phyloP scores from a whole-genome alignment of 192 early-diverging fungal species.

The Backusella tuberculispora region DNA sequence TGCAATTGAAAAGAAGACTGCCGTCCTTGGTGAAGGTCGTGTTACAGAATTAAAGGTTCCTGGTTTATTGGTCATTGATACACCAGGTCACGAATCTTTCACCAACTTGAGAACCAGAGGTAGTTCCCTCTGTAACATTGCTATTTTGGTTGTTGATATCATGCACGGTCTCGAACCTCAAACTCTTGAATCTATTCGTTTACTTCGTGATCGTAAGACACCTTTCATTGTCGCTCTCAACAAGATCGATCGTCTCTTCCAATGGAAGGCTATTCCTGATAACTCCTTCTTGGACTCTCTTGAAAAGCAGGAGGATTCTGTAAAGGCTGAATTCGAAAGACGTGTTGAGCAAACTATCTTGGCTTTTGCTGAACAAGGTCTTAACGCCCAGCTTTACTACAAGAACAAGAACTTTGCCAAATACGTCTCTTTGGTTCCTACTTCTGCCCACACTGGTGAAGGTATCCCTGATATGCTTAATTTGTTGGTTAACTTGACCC shows the following conservation, averaged over 20 bases:
- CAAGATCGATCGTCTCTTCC: slow-evolving; percentile 97
- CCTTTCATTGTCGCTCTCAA: slow-evolving; percentile 99
- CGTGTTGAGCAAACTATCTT: slow-evolving; percentile 77
- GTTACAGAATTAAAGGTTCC: slow-evolving; percentile 82
- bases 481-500: slow-evolving; percentile 89
- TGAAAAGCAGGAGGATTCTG: slow-evolving; percentile 67
- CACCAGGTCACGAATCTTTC: slow-evolving; percentile 99
- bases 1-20: slow-evolving; percentile 92
- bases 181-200: slow-evolving; percentile 92
- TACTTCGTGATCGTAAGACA: slow-evolving; percentile 91
- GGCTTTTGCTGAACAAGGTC: slow-evolving; percentile 95
- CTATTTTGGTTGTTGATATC: slow-evolving; percentile 98
- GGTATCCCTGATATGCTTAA: slow-evolving; percentile 98
- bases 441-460: slow-evolving; percentile 97
- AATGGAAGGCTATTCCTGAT: slow-evolving; percentile 87
- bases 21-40: slow-evolving; percentile 53
- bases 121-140: slow-evolving; percentile 98
- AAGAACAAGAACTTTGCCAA: slow-evolving; percentile 95
- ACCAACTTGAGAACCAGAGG: slow-evolving; percentile 95
- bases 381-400: slow-evolving; percentile 92
- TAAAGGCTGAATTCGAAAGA: slow-evolving; percentile 85
- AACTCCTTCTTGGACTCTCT: slow-evolving; percentile 82
- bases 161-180: slow-evolving; percentile 99
- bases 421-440: slow-evolving; percentile 95
- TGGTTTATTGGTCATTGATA: slow-evolving; percentile 95